Conservation (phyloP, 2,329 filamentous ascomycete species). For the Hypoxylon sp. region DNA sequence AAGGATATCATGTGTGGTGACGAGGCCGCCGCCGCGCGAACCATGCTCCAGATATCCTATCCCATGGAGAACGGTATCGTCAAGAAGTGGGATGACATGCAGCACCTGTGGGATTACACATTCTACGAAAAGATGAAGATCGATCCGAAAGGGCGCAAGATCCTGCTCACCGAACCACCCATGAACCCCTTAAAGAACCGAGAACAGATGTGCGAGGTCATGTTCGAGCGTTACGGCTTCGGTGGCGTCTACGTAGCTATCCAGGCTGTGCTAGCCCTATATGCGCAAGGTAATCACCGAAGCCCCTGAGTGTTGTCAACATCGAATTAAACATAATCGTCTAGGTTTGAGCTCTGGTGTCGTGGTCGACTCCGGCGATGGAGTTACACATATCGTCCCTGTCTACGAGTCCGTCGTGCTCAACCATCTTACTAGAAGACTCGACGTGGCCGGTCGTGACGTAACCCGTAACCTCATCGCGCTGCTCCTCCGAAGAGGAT, state of each 20-base stretch:
- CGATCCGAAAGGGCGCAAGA: conserved; percentile 91
- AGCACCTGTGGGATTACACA: conserved; percentile 99
- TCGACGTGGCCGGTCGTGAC: conserved; percentile 95
- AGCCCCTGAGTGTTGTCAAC: neutral
- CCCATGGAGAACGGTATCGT: conserved; percentile 99
- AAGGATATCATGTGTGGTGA: conserved; percentile 99
- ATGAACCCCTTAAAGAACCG: conserved; percentile 98
- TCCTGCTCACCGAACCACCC: conserved; percentile 94
- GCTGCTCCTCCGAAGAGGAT: conserved; percentile 89
- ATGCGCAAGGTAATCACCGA: conserved; percentile 80
- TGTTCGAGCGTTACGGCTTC: conserved; percentile 98
- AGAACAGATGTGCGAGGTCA: conserved; percentile 98
- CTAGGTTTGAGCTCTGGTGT: conserved; percentile 89
- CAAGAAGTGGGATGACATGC: conserved; percentile 99
- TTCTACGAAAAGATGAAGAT: conserved; percentile 97
- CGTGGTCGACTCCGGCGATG: conserved; percentile 98
- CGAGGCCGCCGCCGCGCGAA: conserved; percentile 93
- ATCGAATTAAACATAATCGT: conserved; percentile 9
- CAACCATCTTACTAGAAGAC: conserved; percentile 91
- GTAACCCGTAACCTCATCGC: conserved; percentile 99
- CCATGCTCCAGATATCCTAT: conserved; percentile 98
- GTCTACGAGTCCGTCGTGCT: conserved; percentile 98
- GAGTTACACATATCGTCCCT: conserved; percentile 97
- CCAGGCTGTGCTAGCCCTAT: conserved; percentile 93
- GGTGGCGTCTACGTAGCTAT: conserved; percentile 98